Evolutionary conservation across 352 stramenopile genomes (phyloP), one percentile per base, ranked within the genome.

Genomic region (Phytophthora europaea): DNA sequence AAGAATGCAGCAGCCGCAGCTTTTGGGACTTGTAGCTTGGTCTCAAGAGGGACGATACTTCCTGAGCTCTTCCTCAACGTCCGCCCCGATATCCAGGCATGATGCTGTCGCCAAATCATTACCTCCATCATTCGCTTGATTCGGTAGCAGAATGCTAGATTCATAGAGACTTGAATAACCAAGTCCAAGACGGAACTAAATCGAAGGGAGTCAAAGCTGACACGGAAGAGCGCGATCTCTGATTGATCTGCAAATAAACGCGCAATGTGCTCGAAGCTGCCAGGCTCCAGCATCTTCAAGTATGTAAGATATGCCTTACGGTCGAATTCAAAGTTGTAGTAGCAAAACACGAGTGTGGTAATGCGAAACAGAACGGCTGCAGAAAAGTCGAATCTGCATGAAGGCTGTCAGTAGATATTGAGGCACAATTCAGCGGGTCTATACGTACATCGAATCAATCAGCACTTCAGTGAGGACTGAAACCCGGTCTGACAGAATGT

Each of bases 251-350:
- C 67, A 20, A 72, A 53, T 6, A 77, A 52, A 0, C 59, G 54
- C 0, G 70, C 73, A 1, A 72, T 34, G 1, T 61, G 60, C 47
- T 84, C 77, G 22, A 84, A 81, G 26, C 54, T 72, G 6, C 66
- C 70, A 15, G 64, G 13, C 2, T 57, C 22, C 0, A 79, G 67
- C 5, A 67, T 61, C 15, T 63, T 50, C 3, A 69, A 20, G 38
- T 73, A 72, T n/a, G 76, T 51, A 4, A 56, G 47, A 26, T 76
- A 71, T 0, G 63, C 60, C 1, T 43, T n/a, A 0, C 48, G 58
- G 26, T 84, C 77, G 36, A 84, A 79, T 18, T 63, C 57, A n/a
- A 84, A 78, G 28, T 56, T 61, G 13, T 58, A 47, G 18, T 70
- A 73, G 51, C 62, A 67, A 51, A 73, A 76, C 4, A 71, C 9